Conservation (phyloP, 257 asterid species). For the Paraleonurus japonicus region DNA sequence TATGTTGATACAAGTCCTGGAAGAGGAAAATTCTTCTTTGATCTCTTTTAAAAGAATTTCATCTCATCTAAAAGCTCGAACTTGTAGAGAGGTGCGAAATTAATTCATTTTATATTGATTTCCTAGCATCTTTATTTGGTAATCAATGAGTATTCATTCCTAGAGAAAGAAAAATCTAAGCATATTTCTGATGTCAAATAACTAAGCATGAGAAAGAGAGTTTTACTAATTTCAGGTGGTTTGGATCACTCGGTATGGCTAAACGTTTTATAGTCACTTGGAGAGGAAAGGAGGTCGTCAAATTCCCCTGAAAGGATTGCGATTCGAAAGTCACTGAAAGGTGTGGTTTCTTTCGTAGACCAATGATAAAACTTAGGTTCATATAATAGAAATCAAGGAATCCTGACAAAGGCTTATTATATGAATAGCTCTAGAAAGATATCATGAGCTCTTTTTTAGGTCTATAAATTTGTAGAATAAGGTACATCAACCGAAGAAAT, state of each 20-base stretch:
- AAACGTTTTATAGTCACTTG: not conserved
- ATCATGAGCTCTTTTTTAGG: not conserved
- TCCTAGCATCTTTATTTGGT: too few relatives aligned
- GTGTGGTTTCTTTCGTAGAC: not conserved
- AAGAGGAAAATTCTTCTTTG: not conserved
- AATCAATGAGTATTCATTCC: not conserved
- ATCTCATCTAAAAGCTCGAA: too few relatives aligned
- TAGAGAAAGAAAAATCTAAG: not conserved
- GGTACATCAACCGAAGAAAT: not conserved
- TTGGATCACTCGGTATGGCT: not conserved
- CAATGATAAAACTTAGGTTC: slow-evolving; percentile 11
- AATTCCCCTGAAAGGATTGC: not conserved
- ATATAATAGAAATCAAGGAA: not conserved
- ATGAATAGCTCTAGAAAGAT: not conserved
- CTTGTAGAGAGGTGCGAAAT: too few relatives aligned
- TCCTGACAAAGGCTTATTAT: slow-evolving; percentile 8
- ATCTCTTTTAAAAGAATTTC: too few relatives aligned
- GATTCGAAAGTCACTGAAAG: not conserved
- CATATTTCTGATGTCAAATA: slow-evolving; percentile 4
- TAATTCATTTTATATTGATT: too few relatives aligned
- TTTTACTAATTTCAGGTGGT: not conserved
- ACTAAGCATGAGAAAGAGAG: not conserved
- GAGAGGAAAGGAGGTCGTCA: not conserved
- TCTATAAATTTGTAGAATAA: not conserved
- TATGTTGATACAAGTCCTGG: not conserved